phyloP scores from a whole-genome alignment of 208 protist species.

The Angomonas deanei region DNA sequence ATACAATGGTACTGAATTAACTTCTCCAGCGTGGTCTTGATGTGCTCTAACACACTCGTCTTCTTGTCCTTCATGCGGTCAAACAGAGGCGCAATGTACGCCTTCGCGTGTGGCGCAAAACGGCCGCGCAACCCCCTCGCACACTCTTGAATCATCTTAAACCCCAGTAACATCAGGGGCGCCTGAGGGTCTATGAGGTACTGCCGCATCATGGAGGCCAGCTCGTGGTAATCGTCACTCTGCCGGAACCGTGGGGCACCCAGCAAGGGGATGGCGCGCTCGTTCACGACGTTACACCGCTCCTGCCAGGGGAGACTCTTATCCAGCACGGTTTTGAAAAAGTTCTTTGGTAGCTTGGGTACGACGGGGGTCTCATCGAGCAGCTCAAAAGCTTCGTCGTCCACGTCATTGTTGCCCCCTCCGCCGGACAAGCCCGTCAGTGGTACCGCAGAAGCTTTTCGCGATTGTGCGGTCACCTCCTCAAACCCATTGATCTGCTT shows the following conservation, averaged over 20 bases:
- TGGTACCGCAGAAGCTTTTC: background rate
- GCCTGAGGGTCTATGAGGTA: conserved; percentile 79
- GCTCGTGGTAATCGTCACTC: conserved; percentile 86
- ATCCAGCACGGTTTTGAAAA: conserved; percentile 62
- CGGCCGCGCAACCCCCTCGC: conserved; percentile 47
- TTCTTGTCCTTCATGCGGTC: conserved; percentile 92
- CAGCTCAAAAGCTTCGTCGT: conserved; percentile 46
- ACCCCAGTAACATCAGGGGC: conserved; percentile 77
- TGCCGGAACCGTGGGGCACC: conserved; percentile 46
- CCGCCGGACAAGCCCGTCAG: conserved; percentile 1
- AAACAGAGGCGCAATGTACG: conserved; percentile 54
- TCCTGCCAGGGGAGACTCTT: conserved; percentile 77
- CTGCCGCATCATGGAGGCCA: conserved; percentile 56
- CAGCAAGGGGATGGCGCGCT: conserved; percentile 59
- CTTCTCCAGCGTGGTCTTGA: conserved; percentile 67
- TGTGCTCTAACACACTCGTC: conserved; percentile 71
- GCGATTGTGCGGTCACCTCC: background rate
- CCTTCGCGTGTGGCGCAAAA: conserved; percentile 46
- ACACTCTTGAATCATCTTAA: conserved; percentile 82
- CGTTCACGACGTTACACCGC: conserved; percentile 57
- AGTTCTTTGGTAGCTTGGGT: conserved; percentile 60
- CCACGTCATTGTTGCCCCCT: conserved; percentile 17
- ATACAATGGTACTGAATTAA: conserved; percentile 75
- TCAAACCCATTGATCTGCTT: conserved; percentile 17
- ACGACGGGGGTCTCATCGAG: conserved; percentile 62